Conservation (phyloP, 441 rosid genomes). For the Isatis lusitanica region DNA sequence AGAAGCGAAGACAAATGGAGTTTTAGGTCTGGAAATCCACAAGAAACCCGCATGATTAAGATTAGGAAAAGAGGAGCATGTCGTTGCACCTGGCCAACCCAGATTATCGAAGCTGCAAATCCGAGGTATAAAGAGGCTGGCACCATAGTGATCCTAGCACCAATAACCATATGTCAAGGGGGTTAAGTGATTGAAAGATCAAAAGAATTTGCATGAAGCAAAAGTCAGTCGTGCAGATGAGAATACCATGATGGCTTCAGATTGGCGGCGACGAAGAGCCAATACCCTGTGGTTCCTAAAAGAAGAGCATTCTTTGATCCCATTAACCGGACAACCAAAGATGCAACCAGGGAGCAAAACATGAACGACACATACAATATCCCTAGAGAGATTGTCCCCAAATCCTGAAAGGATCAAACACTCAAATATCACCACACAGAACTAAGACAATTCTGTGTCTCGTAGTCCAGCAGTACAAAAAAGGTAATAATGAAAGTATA, state of each 20-base stretch:
- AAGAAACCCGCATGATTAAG: neutral
- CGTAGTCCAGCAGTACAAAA: too few relatives aligned
- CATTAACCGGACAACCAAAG: slow-evolving; percentile 73
- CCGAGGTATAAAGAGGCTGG: slow-evolving; percentile 89
- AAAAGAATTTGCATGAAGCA: neutral
- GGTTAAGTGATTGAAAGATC: slow-evolving; percentile 5
- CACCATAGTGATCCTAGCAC: slow-evolving; percentile 77
- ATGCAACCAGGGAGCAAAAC: slow-evolving; percentile 74
- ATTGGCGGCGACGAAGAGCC: slow-evolving; percentile 90
- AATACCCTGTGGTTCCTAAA: slow-evolving; percentile 88
- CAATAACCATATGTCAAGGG: slow-evolving; percentile 11
- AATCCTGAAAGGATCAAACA: slow-evolving; percentile 46
- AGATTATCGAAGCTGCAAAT: slow-evolving; percentile 84
- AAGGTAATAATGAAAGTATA: neutral
- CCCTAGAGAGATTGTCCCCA: slow-evolving; percentile 89
- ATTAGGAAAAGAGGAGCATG: slow-evolving; percentile 21
- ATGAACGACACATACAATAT: slow-evolving; percentile 86
- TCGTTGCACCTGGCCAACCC: slow-evolving; percentile 86
- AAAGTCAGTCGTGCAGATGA: neutral
- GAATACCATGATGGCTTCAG: slow-evolving; percentile 76
- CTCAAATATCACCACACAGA: neutral
- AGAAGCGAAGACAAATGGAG: neutral
- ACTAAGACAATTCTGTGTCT: neutral
- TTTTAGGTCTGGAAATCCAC: neutral
- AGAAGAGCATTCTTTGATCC: slow-evolving; percentile 85